phyloP scores from a whole-genome alignment of 2,329 filamentous ascomycete genomes.

The Plectosphaerella cucumerina region DNA sequence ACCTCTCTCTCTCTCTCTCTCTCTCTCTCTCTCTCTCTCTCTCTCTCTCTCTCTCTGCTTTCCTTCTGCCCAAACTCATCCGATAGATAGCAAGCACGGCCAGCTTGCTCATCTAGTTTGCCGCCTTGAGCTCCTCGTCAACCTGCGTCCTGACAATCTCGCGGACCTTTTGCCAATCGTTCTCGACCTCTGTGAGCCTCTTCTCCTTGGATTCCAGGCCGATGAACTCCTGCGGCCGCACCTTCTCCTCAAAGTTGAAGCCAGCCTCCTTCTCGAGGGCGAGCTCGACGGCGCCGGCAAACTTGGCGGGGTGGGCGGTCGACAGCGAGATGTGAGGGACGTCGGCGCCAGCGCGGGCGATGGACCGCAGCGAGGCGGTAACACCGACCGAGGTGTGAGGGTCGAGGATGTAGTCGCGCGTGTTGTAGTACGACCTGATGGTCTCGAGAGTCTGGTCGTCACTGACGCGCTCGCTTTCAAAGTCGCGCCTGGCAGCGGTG shows the following conservation, averaged over 20 bases:
- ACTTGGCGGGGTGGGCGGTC: conserved; percentile 95
- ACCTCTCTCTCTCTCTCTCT: no score
- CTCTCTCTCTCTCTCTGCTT: no score
- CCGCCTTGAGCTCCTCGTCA: conserved; percentile 49
- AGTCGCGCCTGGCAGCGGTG: conserved; percentile 64
- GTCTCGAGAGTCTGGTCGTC: conserved; percentile 65
- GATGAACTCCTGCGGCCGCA: conserved; percentile 77
- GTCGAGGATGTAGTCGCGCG: conserved; percentile 75
- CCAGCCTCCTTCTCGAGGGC: conserved; percentile 68
- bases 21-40: no score
- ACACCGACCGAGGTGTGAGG: conserved; percentile 90
- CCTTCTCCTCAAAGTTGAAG: conserved; percentile 70
- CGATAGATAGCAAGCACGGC: no score
- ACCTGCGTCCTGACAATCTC: conserved; percentile 74
- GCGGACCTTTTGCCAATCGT: conserved; percentile 70
- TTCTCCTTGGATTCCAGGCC: conserved; percentile 74
- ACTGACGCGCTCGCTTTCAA: conserved; percentile 74
- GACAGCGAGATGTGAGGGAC: conserved; percentile 78
- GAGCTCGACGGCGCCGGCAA: conserved; percentile 76
- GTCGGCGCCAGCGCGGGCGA: conserved; percentile 45
- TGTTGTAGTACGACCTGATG: conserved; percentile 51
- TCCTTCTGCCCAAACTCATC: no score
- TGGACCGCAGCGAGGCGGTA: conserved; percentile 67
- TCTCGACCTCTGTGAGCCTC: conserved; percentile 65
- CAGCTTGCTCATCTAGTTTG: neutral